A percentile compares a stretch with the other conserved stretches of the same genome.
These are phyloP conservation scores for Alternaria gansuensis DNA, from an alignment of 2,329 filamentous ascomycete genomes.

Conservation along the genomic window DNA sequence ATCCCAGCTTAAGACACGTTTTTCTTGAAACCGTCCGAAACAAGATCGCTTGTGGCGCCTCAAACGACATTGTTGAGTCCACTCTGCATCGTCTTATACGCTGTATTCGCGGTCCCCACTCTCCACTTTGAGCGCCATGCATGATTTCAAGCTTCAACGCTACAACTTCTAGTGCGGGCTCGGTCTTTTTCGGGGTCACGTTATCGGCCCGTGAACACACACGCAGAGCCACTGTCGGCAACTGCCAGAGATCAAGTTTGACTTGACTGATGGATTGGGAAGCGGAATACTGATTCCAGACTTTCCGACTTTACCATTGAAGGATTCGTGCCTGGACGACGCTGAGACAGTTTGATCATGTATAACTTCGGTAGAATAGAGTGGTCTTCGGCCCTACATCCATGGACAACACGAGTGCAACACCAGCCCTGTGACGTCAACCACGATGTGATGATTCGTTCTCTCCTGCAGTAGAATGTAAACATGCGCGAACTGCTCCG, in stretches of 20 bases:
- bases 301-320: conserved; percentile 5
- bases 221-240: conserved; percentile 5
- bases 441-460: conserved; percentile 5
- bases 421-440: conserved; percentile 18
- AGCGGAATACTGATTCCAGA: conserved; percentile 13
- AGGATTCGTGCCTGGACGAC: conserved; percentile 7
- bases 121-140: conserved; percentile 9
- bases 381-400: conserved; percentile 19
- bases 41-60: conserved; percentile 11
- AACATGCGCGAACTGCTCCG: conserved; percentile 8
- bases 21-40: conserved; percentile 1
- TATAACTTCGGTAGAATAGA: conserved; percentile 2
- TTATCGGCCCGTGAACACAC: conserved; percentile 5
- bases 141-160: conserved; percentile 19
- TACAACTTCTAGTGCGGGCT: conserved; percentile 9
- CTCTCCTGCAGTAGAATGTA: background rate
- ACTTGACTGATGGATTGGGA: conserved; percentile 9
- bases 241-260: conserved; percentile 2
- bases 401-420: conserved; percentile 14
- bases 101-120: conserved; percentile 12
- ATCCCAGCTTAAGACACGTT: background rate
- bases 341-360: conserved; percentile 10
- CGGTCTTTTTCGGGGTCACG: conserved; percentile 15
- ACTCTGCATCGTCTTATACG: conserved; percentile 5
- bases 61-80: background rate